Evolutionary conservation across 2,329 filamentous ascomycete genomes (phyloP).

Genomic region (Emergomyces pasteurianus): DNA sequence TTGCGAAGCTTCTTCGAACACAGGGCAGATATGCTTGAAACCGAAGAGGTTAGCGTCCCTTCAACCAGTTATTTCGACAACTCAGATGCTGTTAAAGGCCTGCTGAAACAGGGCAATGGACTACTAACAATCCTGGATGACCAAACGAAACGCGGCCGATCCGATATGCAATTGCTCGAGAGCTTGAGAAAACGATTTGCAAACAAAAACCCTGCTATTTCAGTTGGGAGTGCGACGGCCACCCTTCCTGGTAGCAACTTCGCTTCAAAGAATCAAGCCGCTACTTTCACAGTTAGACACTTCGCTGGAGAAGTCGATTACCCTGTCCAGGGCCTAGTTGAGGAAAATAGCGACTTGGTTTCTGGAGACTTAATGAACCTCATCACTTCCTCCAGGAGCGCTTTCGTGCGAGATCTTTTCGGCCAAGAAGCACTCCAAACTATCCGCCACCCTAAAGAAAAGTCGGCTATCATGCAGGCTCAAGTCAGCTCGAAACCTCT

Average conservation of each 20-base stretch:
- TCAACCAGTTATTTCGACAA: slow-evolving; percentile 98
- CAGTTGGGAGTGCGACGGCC: slow-evolving; percentile 61
- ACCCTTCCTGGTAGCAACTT: slow-evolving; percentile 83
- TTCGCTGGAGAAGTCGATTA: slow-evolving; percentile 97
- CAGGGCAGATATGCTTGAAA: slow-evolving; percentile 85
- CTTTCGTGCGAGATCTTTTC: slow-evolving; percentile 81
- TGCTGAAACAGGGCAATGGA: slow-evolving; percentile 87
- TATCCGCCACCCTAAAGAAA: slow-evolving; percentile 84
- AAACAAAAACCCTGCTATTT: slow-evolving; percentile 83
- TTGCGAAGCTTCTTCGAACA: slow-evolving; percentile 93
- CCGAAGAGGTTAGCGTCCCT: slow-evolving; percentile 79
- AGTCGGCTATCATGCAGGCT: slow-evolving; percentile 83
- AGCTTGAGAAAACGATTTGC: slow-evolving; percentile 87
- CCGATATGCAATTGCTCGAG: slow-evolving; percentile 81
- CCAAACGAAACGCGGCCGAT: slow-evolving; percentile 79
- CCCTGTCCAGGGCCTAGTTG: slow-evolving; percentile 69
- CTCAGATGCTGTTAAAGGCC: slow-evolving; percentile 79
- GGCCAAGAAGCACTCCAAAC: slow-evolving; percentile 93
- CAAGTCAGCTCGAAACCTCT: slow-evolving; percentile 92
- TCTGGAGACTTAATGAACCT: slow-evolving; percentile 93
- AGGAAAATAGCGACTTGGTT: slow-evolving; percentile 93
- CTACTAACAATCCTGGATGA: slow-evolving; percentile 91
- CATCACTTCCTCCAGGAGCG: slow-evolving; percentile 74
- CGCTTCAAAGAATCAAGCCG: slow-evolving; percentile 64
- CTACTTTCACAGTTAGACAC: slow-evolving; percentile 82